Percentiles rank a stretch among this genome's conserved stretches.
These are phyloP conservation scores for Trebouxia sp. DNA, from an alignment of 139 green algal genomes.

Conservation along the genomic window DNA sequence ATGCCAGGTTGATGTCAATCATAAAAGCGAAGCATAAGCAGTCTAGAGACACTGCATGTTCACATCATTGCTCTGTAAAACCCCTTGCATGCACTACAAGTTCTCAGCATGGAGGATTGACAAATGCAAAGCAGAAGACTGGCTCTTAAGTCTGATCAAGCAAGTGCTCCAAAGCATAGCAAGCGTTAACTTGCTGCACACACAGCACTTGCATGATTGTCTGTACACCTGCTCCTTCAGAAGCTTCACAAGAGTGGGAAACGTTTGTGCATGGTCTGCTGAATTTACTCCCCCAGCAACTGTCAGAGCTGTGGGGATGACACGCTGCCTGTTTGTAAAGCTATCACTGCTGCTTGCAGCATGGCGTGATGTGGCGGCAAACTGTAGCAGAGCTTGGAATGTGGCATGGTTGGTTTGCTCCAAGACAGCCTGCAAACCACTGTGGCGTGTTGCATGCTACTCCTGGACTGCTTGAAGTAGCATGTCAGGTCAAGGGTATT, in stretches of 20 bases:
- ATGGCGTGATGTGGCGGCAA: background rate
- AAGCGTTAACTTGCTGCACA: background rate
- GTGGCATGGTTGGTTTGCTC: conserved; percentile 25
- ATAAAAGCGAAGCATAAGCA: too few relatives aligned
- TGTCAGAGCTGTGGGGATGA: conserved; percentile 49
- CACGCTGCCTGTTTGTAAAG: background rate
- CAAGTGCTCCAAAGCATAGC: too few relatives aligned
- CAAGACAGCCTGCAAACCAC: conserved; percentile 23
- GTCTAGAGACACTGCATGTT: too few relatives aligned
- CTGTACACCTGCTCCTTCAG: conserved; percentile 34
- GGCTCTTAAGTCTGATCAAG: background rate
- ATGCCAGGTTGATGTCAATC: too few relatives aligned
- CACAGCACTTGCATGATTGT: too few relatives aligned
- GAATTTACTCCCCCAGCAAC: conserved; percentile 58
- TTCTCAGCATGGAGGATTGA: background rate
- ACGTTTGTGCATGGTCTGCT: conserved; percentile 55
- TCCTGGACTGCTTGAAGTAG: background rate
- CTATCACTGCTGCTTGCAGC: background rate
- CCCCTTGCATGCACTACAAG: background rate
- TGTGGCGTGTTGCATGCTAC: background rate
- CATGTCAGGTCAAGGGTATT: background rate
- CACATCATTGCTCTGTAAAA: too few relatives aligned
- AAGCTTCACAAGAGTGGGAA: conserved; percentile 39
- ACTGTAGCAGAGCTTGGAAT: conserved; percentile 8
- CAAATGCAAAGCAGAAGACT: background rate